These are phyloP conservation scores for Acacia confusa DNA, from an alignment of 306 rosid genomes.

Conservation along the genomic window DNA sequence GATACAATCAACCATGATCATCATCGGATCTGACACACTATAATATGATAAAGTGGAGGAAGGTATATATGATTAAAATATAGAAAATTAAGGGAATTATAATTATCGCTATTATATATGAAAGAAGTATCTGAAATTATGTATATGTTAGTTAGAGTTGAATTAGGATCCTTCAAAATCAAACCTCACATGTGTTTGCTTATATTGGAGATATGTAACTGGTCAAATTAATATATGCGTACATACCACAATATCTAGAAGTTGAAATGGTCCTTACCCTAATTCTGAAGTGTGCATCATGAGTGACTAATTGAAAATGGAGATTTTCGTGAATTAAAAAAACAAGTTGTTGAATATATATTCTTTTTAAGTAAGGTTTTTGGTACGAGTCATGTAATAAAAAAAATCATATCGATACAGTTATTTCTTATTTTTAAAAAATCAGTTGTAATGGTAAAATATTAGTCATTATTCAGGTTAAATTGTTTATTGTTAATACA, in stretches of 20 bases:
- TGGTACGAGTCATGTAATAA: too few species aligned
- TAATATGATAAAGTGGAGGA: slow-evolving; percentile 15
- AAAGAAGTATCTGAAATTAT: background rate
- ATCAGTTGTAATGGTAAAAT: background rate
- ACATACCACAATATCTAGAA: background rate
- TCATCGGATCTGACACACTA: slow-evolving; percentile 38
- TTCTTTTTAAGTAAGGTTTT: too few species aligned
- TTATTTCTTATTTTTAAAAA: background rate
- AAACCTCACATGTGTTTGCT: background rate
- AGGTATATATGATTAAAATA: slow-evolving; percentile 5
- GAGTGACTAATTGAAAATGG: background rate
- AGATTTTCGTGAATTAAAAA: background rate
- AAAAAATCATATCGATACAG: background rate
- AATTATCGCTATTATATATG: background rate
- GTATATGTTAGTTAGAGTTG: background rate
- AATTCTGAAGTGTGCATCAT: background rate
- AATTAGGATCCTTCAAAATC: background rate
- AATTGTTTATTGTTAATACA: too few species aligned
- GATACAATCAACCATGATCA: slow-evolving; percentile 32
- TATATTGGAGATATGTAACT: background rate
- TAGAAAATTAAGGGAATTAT: background rate
- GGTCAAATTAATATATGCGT: background rate
- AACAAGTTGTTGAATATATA: too few species aligned
- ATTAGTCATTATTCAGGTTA: background rate
- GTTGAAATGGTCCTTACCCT: background rate